phyloP scores from a whole-genome alignment of 257 asterid species.

The Cinchona pubescens region DNA sequence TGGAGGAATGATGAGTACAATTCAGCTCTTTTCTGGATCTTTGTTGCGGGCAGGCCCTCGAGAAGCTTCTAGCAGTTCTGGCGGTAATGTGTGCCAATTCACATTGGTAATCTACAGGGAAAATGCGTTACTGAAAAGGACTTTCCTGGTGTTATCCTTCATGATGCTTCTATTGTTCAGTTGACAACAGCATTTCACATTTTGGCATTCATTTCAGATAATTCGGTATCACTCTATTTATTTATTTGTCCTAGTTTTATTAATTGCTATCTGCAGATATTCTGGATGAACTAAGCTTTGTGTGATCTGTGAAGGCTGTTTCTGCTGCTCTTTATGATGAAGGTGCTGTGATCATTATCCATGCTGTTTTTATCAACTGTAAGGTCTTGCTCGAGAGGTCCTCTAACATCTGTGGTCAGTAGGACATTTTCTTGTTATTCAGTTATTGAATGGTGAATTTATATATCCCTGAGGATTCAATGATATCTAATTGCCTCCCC shows the following conservation, averaged over 20 bases:
- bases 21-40: no score
- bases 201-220: conserved; percentile 83
- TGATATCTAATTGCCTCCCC: neutral
- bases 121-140: conserved; percentile 92
- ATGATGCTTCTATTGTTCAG: conserved; percentile 84
- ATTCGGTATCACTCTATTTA: conserved; percentile 45
- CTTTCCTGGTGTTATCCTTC: conserved; percentile 81
- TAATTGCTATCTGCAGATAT: conserved; percentile 10
- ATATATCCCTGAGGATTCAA: neutral
- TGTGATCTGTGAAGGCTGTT: conserved; percentile 52
- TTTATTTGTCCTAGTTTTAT: conserved; percentile 4
- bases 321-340: conserved; percentile 91
- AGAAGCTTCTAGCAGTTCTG: conserved; percentile 67
- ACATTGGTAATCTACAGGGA: conserved; percentile 79
- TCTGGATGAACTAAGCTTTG: conserved; percentile 30
- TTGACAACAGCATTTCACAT: conserved; percentile 89
- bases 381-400: conserved; percentile 93
- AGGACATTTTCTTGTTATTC: neutral
- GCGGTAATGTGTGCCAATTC: conserved; percentile 82
- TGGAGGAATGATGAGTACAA: no score
- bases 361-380: conserved; percentile 88
- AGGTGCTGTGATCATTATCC: conserved; percentile 93
- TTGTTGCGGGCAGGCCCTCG: no score
- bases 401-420: conserved; percentile 87
- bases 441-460: neutral